These are phyloP conservation scores for Tulasnella sp. DNA, from an alignment of 768 basidiomycete species.

Conservation along the genomic window DNA sequence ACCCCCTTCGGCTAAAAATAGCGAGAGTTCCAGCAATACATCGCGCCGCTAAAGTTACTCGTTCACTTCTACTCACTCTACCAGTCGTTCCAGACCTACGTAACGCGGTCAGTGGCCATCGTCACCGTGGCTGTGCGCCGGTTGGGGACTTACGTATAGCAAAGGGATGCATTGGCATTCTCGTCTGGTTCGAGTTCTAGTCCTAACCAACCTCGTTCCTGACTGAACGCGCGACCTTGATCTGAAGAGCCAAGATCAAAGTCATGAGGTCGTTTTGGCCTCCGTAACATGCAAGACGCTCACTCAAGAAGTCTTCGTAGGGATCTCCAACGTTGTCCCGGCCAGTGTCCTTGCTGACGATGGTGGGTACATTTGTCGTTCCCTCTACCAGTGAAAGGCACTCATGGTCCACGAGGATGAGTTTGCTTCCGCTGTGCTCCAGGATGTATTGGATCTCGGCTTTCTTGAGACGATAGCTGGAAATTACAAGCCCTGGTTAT, in stretches of 20 bases:
- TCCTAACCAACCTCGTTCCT: conserved; percentile 72
- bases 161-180: conserved; percentile 58
- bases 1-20: conserved; percentile 72
- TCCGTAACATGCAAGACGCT: background rate
- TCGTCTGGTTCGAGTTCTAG: conserved; percentile 67
- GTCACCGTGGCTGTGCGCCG: background rate
- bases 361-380: conserved; percentile 44
- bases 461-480: conserved; percentile 64
- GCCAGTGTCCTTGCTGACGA: conserved; percentile 70
- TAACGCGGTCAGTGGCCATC: background rate
- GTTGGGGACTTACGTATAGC: conserved; percentile 63
- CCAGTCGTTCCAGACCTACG: conserved; percentile 80
- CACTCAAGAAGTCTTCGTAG: conserved; percentile 69
- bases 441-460: conserved; percentile 79
- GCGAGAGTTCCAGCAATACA: background rate
- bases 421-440: conserved; percentile 64
- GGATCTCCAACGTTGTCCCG: conserved; percentile 52
- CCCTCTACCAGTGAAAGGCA: conserved; percentile 53
- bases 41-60: background rate
- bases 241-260: conserved; percentile 25
- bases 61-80: conserved; percentile 46
- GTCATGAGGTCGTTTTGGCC: too few relatives aligned
- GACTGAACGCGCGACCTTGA: conserved; percentile 60
- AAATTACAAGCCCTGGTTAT: background rate
- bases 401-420: conserved; percentile 75